phyloP scores from a whole-genome alignment of 192 early-diverging fungal genomes.

The Coemansia sp. region DNA sequence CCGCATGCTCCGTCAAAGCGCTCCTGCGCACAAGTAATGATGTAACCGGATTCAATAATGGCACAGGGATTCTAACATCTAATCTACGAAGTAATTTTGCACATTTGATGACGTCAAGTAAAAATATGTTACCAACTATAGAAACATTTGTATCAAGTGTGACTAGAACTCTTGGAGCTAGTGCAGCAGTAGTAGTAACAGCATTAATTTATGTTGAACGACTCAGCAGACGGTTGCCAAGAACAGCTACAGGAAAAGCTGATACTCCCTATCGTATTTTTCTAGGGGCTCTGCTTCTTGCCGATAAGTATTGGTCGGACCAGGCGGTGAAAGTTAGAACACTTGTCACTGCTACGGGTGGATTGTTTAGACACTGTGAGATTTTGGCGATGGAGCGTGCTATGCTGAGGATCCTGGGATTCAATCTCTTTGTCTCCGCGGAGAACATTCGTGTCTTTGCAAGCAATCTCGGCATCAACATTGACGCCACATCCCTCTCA shows the following conservation, averaged over 20 bases:
- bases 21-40: conserved; percentile 28
- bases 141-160: conserved; percentile 43
- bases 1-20: conserved; percentile 37
- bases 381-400: conserved; percentile 51
- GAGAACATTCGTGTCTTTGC: conserved; percentile 40
- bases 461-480: conserved; percentile 27
- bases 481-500: conserved; percentile 9
- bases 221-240: conserved; percentile 61
- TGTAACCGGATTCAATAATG: conserved; percentile 2
- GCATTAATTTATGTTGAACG: conserved; percentile 72
- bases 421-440: conserved; percentile 46
- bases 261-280: conserved; percentile 76
- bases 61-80: conserved; percentile 9
- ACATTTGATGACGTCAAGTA: conserved; percentile 14
- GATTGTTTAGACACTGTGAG: conserved; percentile 35
- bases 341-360: conserved; percentile 37
- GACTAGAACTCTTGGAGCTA: conserved; percentile 28
- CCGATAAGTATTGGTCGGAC: conserved; percentile 66
- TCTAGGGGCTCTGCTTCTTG: conserved; percentile 65
- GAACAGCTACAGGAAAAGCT: conserved; percentile 61
- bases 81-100: conserved; percentile 34
- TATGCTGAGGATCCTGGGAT: conserved; percentile 41
- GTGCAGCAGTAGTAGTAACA: conserved; percentile 53
- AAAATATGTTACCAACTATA: conserved; percentile 24
- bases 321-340: conserved; percentile 38